Conservation (phyloP, 176 grass and related monocot genomes). For the Musa beccarii region DNA sequence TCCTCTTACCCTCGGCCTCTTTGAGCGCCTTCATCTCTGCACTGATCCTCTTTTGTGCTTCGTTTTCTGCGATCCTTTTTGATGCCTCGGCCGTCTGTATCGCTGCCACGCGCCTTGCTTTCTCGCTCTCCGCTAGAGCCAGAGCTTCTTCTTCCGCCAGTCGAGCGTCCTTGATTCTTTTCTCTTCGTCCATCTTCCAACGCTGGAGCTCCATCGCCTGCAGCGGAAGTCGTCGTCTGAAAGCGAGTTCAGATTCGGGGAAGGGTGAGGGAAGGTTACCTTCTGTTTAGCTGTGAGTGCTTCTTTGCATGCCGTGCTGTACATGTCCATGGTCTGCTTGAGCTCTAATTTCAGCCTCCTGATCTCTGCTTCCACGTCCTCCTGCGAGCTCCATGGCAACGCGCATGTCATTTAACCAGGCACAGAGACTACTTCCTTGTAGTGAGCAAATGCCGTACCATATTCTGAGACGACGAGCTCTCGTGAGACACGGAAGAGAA, state of each 20-base stretch:
- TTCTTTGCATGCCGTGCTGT: constrained; percentile 38
- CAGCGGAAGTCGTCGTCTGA: background rate
- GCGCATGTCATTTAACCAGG: too few species aligned
- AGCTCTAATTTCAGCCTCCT: constrained; percentile 28
- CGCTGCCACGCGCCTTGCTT: constrained; percentile 24
- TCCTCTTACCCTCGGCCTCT: constrained; percentile 25
- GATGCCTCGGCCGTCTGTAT: constrained; percentile 29
- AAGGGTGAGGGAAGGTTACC: constrained; percentile 9
- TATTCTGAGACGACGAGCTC: background rate
- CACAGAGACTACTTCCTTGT: too few species aligned
- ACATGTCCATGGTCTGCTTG: constrained; percentile 41
- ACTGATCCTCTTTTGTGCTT: constrained; percentile 29
- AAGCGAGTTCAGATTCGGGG: too few species aligned
- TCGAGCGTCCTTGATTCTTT: constrained; percentile 20
- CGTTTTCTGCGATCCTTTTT: constrained; percentile 26
- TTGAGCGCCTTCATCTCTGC: constrained; percentile 27
- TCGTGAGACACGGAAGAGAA: background rate
- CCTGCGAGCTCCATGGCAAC: background rate
- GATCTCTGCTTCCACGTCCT: constrained; percentile 30
- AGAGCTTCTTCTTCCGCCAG: constrained; percentile 25
- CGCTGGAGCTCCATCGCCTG: constrained; percentile 23
- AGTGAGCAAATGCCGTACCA: background rate
- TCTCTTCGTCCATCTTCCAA: constrained; percentile 34
- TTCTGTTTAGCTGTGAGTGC: constrained; percentile 33
- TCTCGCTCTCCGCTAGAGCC: constrained; percentile 26